Base-by-base conservation (phyloP, 1,284 basidiomycete genomes). In the Filobasidium uniguttulatum region DNA sequence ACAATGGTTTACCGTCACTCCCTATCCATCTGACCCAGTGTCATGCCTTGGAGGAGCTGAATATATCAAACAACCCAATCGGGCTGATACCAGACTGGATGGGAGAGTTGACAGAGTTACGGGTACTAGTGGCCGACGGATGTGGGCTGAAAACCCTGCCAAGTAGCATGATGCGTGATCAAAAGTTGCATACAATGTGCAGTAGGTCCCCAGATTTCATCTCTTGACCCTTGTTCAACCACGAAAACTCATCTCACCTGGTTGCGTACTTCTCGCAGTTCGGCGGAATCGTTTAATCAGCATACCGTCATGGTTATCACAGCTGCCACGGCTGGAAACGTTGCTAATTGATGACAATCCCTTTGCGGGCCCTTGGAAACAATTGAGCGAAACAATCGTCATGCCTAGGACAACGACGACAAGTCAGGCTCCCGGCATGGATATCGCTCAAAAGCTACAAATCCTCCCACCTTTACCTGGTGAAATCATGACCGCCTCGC, bases 301-400 rank as follows among this genome's bases (percentile, higher is more conserved):
- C n/a, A 75, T 98, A 26, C 93, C 93, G 3, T 80, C 83, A 55
- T 98, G 94, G 93, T 74, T 98, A 37, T 87, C 85, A 64, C 77
- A 85, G 29, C 75, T 98, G 28, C 75, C 79, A 17, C 77, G 78
- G 34, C 75, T 98, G 44, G 86, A 93, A 66, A 83, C 82, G 4
- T 74, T 98, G 2, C 82, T 83, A 56, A 78, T 98, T 26, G 93
- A 97, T 59, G 85, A 82, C 28, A 98, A 98, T 65, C 84, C 87
- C 7, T 94, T 97, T 69, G 81, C 85, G 56, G 82, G 84, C 3
- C 83, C 88, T 3, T 96, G 91, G 89, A 79, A 80, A 61, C 80
- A 82, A 28, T 75, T 98, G 49, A 81, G 94, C 23, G 82, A 84
- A 52, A 88, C 89, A 2, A 67, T 70, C 48, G 54, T 65, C 17